These are phyloP conservation scores for Kodamaea hsintzibuensis DNA, from an alignment of 805 yeast species.

Conservation along the genomic window DNA sequence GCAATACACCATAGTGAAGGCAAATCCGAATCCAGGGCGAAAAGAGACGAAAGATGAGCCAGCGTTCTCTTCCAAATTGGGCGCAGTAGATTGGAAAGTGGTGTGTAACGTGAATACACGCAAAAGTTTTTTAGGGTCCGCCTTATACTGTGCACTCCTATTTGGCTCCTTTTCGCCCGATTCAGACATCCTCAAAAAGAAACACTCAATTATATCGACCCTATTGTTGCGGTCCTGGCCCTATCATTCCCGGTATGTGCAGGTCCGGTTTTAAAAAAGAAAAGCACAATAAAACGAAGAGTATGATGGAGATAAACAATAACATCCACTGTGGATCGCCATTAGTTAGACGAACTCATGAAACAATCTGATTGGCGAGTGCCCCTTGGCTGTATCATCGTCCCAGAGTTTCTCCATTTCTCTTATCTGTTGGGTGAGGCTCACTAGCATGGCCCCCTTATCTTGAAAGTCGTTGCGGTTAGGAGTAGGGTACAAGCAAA, in stretches of 20 bases:
- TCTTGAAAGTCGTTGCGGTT: neutral
- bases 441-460: neutral
- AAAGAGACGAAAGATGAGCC: conserved; percentile 4
- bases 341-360: neutral
- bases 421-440: neutral
- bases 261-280: neutral
- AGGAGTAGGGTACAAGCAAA: neutral
- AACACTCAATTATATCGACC: neutral
- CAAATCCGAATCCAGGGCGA: neutral
- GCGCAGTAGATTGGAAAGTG: neutral
- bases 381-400: neutral
- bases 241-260: neutral
- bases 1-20: neutral
- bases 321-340: neutral
- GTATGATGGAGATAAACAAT: neutral
- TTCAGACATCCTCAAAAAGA: neutral
- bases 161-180: neutral
- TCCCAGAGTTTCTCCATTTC: neutral
- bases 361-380: too few species aligned
- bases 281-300: neutral
- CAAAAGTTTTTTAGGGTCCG: neutral
- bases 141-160: neutral
- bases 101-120: neutral
- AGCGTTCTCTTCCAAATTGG: neutral
- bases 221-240: neutral